phyloP scores from a whole-genome alignment of 2,329 filamentous ascomycete species.

The Phialemoniopsis sp. region DNA sequence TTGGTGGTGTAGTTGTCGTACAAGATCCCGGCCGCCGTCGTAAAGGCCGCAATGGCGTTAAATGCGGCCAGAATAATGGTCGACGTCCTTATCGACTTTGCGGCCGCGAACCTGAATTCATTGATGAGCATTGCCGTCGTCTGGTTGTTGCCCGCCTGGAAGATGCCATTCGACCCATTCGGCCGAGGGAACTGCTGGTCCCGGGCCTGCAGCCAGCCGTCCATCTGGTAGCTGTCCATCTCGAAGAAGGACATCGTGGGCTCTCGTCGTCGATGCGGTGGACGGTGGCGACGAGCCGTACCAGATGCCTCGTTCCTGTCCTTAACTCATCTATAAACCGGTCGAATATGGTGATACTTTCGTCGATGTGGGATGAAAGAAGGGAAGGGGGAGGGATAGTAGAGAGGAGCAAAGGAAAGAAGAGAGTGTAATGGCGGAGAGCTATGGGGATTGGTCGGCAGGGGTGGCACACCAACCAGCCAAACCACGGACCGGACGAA shows the following conservation, averaged over 20 bases:
- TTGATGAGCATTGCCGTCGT: slow-evolving; percentile 40
- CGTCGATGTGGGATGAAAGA: slow-evolving; percentile 19
- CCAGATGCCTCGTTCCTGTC: slow-evolving; percentile 25
- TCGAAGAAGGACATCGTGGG: slow-evolving; percentile 16
- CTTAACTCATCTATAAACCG: slow-evolving; percentile 39
- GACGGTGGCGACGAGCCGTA: slow-evolving; percentile 22
- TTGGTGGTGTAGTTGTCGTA: slow-evolving; percentile 48
- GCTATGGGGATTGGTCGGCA: neutral
- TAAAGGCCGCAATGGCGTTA: slow-evolving; percentile 55
- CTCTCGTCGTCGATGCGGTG: slow-evolving; percentile 15
- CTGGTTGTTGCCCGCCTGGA: slow-evolving; percentile 27
- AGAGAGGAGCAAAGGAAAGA: slow-evolving; percentile 15
- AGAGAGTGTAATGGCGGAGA: slow-evolving; percentile 18
- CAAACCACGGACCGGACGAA: slow-evolving; percentile 38
- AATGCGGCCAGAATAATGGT: slow-evolving; percentile 58
- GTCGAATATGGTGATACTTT: slow-evolving; percentile 17
- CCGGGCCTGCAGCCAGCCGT: slow-evolving; percentile 23
- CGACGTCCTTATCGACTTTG: slow-evolving; percentile 56
- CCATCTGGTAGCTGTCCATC: slow-evolving; percentile 12
- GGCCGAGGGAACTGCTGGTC: slow-evolving; percentile 12
- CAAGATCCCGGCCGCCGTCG: slow-evolving; percentile 51
- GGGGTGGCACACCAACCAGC: slow-evolving; percentile 16
- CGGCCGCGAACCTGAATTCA: slow-evolving; percentile 45
- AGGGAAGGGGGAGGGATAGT: slow-evolving; percentile 9
- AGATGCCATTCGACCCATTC: slow-evolving; percentile 10